Evolutionary conservation across 148 eudicot species (phyloP).

Genomic region (Fallopia convolvulus): DNA sequence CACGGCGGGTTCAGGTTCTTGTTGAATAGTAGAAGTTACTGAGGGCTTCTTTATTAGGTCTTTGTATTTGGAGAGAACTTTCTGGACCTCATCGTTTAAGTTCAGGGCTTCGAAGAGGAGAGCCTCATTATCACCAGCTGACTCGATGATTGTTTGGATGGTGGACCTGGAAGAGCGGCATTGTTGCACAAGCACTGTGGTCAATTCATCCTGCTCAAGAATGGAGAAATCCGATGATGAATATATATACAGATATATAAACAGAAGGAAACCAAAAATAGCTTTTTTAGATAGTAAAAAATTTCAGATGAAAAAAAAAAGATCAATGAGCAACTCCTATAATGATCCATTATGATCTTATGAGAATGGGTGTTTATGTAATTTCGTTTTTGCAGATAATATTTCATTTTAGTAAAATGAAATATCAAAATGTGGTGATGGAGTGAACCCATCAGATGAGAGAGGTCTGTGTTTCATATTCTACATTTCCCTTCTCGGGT

Average conservation of each 20-base stretch:
- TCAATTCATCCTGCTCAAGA: conserved; percentile 75
- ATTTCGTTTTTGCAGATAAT: not conserved
- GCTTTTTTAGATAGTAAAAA: too few relatives aligned
- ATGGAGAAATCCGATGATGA: not conserved
- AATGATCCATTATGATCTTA: not conserved
- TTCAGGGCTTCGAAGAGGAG: conserved; percentile 89
- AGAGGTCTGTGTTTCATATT: not conserved
- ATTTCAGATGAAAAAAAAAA: not conserved
- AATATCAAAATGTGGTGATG: not conserved
- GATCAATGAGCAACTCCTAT: not conserved
- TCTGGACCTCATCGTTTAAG: conserved; percentile 85
- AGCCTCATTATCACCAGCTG: conserved; percentile 84
- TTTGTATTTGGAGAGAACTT: conserved; percentile 67
- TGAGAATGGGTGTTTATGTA: not conserved
- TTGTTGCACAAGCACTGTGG: conserved; percentile 70
- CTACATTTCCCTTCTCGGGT: not conserved
- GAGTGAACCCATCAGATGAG: not conserved
- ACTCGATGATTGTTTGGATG: conserved; percentile 67
- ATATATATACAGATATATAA: not conserved
- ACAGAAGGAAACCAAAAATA: not conserved
- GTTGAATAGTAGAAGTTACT: conserved; percentile 11
- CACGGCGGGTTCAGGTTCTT: conserved; percentile 74
- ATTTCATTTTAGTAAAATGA: not conserved
- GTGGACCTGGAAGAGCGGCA: conserved; percentile 66
- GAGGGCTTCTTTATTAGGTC: conserved; percentile 69